Evolutionary conservation across 2,329 filamentous ascomycete species (phyloP).

Genomic region (Sporothrix curviconia): DNA sequence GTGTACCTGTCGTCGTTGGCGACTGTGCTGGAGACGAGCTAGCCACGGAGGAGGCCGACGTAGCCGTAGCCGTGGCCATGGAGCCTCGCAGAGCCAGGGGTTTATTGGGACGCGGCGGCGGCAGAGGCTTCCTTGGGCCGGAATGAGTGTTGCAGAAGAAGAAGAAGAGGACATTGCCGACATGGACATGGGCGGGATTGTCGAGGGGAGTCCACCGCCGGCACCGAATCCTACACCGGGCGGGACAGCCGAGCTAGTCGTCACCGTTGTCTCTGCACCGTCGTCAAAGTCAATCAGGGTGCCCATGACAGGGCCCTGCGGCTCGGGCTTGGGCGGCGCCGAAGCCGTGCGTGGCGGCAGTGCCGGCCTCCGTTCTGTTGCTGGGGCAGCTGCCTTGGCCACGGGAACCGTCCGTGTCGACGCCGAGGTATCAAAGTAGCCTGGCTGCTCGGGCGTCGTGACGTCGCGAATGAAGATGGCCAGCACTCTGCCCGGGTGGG

Average conservation of each 20-base stretch:
- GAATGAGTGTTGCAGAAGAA: neutral
- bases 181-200: neutral
- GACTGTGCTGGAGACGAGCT: neutral
- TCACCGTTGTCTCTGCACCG: conserved; percentile 40
- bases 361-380: conserved; percentile 4
- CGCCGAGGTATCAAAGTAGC: conserved; percentile 65
- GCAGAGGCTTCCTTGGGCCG: conserved; percentile 27
- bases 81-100: conserved; percentile 45
- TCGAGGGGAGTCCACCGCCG: neutral
- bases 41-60: neutral
- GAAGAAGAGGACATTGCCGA: neutral
- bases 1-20: neutral
- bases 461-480: conserved; percentile 94
- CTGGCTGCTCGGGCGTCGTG: conserved; percentile 66
- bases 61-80: conserved; percentile 27
- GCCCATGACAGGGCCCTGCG: conserved; percentile 41
- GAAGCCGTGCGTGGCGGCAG: conserved; percentile 22
- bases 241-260: conserved; percentile 19
- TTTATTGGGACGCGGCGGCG: conserved; percentile 53
- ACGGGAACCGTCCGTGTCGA: conserved; percentile 22
- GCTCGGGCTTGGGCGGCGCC: conserved; percentile 20
- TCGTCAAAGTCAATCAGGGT: conserved; percentile 56
- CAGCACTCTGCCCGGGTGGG: conserved; percentile 74
- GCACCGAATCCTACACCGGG: neutral
- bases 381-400: conserved; percentile 19